Percentiles rank a stretch among this genome's conserved stretches.
phyloP scores from a whole-genome alignment of 352 stramenopile genomes.

The Elongisporangium anandrum region DNA sequence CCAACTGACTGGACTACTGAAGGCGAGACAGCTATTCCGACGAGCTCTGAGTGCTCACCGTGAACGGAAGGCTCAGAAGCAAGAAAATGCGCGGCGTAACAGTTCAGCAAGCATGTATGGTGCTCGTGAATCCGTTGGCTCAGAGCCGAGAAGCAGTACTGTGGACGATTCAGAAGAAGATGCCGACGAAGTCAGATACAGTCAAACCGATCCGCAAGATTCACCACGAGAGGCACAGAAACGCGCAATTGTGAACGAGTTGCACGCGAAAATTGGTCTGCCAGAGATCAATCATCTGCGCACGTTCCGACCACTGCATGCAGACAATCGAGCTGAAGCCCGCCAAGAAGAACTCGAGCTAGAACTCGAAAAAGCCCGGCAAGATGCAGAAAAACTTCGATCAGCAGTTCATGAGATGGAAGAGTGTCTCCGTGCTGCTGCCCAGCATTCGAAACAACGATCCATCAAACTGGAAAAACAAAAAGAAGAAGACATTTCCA shows the following conservation, averaged over 20 bases:
- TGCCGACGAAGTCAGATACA: slow-evolving; percentile 1
- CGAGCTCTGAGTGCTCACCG: slow-evolving; percentile 42
- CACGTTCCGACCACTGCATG: slow-evolving; percentile 62
- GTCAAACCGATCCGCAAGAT: not conserved
- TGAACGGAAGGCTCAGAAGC: slow-evolving; percentile 29
- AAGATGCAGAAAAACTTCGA: slow-evolving; percentile 58
- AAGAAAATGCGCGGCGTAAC: not conserved
- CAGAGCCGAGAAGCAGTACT: not conserved
- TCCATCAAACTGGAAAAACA: slow-evolving; percentile 59
- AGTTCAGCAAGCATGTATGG: not conserved
- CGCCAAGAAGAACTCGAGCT: slow-evolving; percentile 44
- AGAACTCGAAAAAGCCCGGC: slow-evolving; percentile 48
- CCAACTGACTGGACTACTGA: slow-evolving; percentile 53
- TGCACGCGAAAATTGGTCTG: slow-evolving; percentile 62
- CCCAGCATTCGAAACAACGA: slow-evolving; percentile 41
- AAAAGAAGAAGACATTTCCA: slow-evolving; percentile 45
- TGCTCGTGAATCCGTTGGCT: not conserved
- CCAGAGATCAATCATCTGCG: slow-evolving; percentile 65
- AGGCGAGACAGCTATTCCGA: slow-evolving; percentile 46
- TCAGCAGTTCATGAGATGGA: slow-evolving; percentile 62
- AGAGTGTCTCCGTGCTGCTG: slow-evolving; percentile 32
- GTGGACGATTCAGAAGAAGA: slow-evolving; percentile 6
- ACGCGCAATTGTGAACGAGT: slow-evolving; percentile 70
- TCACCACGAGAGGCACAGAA: slow-evolving; percentile 56
- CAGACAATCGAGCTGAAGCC: slow-evolving; percentile 33